phyloP scores from a whole-genome alignment of 2,329 filamentous ascomycete species.

The Cladosporium sp. region DNA sequence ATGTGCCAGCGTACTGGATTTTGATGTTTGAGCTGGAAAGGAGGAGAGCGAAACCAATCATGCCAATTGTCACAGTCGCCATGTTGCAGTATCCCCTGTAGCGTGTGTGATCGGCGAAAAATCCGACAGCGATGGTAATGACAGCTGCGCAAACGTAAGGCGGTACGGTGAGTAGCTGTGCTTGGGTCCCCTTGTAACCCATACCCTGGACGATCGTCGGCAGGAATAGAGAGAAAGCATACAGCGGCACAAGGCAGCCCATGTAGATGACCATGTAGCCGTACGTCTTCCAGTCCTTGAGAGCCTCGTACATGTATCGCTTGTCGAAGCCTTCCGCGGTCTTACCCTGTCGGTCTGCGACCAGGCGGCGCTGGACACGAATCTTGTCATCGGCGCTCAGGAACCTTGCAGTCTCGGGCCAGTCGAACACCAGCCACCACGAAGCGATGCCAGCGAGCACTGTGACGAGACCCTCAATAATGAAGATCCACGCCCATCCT shows the following conservation, averaged over 20 bases:
- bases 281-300: conserved; percentile 85
- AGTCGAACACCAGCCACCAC: conserved; percentile 52
- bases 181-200: conserved; percentile 61
- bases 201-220: conserved; percentile 37
- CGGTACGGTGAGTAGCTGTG: conserved; percentile 73
- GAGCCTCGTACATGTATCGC: conserved; percentile 31
- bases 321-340: conserved; percentile 32
- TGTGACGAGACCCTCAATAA: conserved; percentile 65
- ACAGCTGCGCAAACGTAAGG: conserved; percentile 73
- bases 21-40: conserved; percentile 63
- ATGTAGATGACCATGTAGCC: conserved; percentile 75
- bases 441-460: conserved; percentile 56
- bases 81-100: conserved; percentile 82
- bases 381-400: conserved; percentile 49
- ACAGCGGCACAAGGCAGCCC: conserved; percentile 45
- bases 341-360: conserved; percentile 32
- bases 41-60: conserved; percentile 68
- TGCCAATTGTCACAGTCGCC: conserved; percentile 65
- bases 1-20: conserved; percentile 79
- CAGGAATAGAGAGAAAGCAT: conserved; percentile 38
- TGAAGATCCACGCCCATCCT: conserved; percentile 48
- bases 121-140: conserved; percentile 70
- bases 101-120: conserved; percentile 71
- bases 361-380: conserved; percentile 31
- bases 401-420: conserved; percentile 60